These are phyloP conservation scores for Cryptosporidium andersoni DNA, from an alignment of 169 alveolate genomes.

Conservation along the genomic window DNA sequence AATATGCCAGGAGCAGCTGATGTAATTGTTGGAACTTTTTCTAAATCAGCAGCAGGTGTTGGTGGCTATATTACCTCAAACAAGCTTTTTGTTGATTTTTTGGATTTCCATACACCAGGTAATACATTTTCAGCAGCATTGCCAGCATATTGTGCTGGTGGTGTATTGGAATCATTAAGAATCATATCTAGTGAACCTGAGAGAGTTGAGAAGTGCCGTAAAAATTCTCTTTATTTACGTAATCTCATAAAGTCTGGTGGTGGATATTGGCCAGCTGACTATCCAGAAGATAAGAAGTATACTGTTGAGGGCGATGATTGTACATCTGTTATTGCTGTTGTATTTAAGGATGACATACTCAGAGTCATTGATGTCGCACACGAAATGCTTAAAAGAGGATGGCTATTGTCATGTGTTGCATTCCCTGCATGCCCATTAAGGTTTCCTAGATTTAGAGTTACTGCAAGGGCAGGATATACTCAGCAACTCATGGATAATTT, in stretches of 20 bases:
- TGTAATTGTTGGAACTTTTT: conserved; percentile 80
- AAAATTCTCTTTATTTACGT: conserved; percentile 75
- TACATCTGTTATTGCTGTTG: conserved; percentile 80
- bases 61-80: conserved; percentile 82
- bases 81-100: conserved; percentile 76
- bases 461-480: conserved; percentile 79
- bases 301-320: conserved; percentile 77
- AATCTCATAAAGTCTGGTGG: conserved; percentile 74
- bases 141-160: conserved; percentile 83
- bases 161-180: conserved; percentile 79
- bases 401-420: conserved; percentile 78
- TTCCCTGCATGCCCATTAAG: conserved; percentile 81
- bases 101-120: conserved; percentile 81
- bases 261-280: conserved; percentile 80
- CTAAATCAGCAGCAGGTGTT: conserved; percentile 79
- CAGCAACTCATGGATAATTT: conserved; percentile 77
- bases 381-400: conserved; percentile 70
- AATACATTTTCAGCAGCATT: conserved; percentile 82
- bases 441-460: conserved; percentile 78
- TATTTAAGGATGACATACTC: conserved; percentile 79
- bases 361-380: conserved; percentile 75
- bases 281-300: conserved; percentile 76
- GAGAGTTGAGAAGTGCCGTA: conserved; percentile 74
- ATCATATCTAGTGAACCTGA: conserved; percentile 77
- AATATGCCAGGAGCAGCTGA: conserved; percentile 78